These are phyloP conservation scores for Trypanosomatidae sp. DNA, from an alignment of 208 protist species.

Conservation along the genomic window DNA sequence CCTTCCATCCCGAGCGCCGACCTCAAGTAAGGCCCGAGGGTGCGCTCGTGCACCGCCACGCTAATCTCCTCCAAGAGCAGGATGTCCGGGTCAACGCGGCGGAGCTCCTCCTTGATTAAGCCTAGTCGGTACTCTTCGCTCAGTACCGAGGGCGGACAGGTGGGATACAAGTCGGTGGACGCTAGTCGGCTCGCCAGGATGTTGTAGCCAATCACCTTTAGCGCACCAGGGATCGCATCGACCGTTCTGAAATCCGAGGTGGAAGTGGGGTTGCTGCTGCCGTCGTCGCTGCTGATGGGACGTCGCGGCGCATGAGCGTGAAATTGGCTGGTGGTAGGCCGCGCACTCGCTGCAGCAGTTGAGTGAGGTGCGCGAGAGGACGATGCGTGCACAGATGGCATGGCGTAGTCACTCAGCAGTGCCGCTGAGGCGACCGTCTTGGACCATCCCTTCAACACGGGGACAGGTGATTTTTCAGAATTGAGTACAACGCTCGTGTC, in stretches of 20 bases:
- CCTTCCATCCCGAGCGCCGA: slow-evolving; percentile 47
- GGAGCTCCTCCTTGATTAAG: slow-evolving; percentile 67
- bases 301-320: neutral
- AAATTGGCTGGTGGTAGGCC: neutral
- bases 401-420: slow-evolving; percentile 24
- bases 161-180: slow-evolving; percentile 69
- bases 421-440: slow-evolving; percentile 37
- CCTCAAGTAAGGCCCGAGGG: slow-evolving; percentile 57
- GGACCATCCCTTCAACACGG: slow-evolving; percentile 66
- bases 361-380: neutral
- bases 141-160: slow-evolving; percentile 59
- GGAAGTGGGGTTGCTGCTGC: neutral
- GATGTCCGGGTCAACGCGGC: slow-evolving; percentile 51
- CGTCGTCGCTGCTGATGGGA: neutral
- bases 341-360: no score
- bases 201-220: slow-evolving; percentile 83
- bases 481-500: slow-evolving; percentile 19
- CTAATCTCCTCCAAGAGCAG: slow-evolving; percentile 78
- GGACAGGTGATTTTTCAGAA: slow-evolving; percentile 8
- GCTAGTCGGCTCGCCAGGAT: slow-evolving; percentile 75
- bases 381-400: slow-evolving; percentile 6
- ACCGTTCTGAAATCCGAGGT: slow-evolving; percentile 1
- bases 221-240: slow-evolving; percentile 15
- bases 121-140: slow-evolving; percentile 75
- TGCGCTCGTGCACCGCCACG: slow-evolving; percentile 55